These are phyloP conservation scores for Pontederia crassipes DNA, from an alignment of 176 grass and related monocot species.

Conservation along the genomic window DNA sequence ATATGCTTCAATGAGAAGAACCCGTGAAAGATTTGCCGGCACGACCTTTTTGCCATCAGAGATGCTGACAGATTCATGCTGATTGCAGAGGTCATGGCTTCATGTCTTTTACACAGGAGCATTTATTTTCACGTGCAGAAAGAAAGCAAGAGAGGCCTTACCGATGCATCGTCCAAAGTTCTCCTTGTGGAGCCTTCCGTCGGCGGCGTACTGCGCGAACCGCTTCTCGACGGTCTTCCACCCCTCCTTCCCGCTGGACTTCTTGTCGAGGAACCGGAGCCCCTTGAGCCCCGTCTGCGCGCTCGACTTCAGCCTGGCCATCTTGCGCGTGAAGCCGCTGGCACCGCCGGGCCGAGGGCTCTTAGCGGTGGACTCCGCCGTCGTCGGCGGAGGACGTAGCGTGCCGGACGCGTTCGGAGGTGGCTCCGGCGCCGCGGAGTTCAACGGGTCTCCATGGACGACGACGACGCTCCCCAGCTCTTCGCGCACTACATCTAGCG, in stretches of 20 bases:
- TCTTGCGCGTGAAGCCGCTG: slow-evolving; percentile 1
- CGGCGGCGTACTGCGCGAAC: slow-evolving; percentile 59
- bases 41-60: no score
- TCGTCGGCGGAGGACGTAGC: no score
- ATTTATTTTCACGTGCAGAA: background rate
- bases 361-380: background rate
- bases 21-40: no score
- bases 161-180: slow-evolving; percentile 96
- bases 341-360: background rate
- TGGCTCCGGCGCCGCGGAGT: no score
- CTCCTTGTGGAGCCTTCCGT: slow-evolving; percentile 59
- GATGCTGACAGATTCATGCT: no score
- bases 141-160: slow-evolving; percentile 20
- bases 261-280: slow-evolving; percentile 88
- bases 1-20: no score
- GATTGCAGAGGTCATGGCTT: background rate
- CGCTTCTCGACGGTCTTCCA: slow-evolving; percentile 78
- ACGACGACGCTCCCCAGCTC: no score
- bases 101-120: background rate
- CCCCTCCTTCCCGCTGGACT: slow-evolving; percentile 64
- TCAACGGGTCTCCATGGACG: no score
- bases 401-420: no score
- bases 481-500: no score
- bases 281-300: slow-evolving; percentile 61
- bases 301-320: slow-evolving; percentile 78